Evolutionary conservation across 208 protist genomes (phyloP), one percentile per base, ranked within the genome.

Genomic region (Endotrypanum monterogeii): DNA sequence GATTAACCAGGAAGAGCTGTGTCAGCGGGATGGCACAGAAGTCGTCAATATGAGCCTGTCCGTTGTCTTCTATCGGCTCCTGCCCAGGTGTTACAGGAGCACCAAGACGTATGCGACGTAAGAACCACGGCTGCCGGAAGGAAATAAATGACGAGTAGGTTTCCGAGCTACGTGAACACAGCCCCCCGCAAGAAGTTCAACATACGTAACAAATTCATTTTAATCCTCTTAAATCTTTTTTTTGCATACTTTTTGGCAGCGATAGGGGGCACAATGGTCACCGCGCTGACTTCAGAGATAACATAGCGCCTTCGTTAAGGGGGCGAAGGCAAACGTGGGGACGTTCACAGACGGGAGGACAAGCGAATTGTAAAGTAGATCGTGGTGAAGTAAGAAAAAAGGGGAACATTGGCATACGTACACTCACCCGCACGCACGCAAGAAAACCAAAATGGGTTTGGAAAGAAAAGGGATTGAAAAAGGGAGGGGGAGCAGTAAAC

Each of bases 201-300:
- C 44, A 18, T 37, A n/a, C 54, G n/a, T 51, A 46, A n/a, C 28
- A 54, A 3, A 68, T 32, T 12, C 11, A 28, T 70, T 69, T 56
- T 18, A 48, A 20, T 44, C 50, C 37, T 37, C 32, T n/a, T 20
- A 50, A 20, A 39, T 4, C 20, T 65, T 23, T 35, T 41, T 44
- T 20, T 5, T 6, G 37, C 7, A 32, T 20, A 65, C 25, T 28
- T 46, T 28, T 48, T 25, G 35, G 60, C 16, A 23, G 0, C 18
- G 20, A 48, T 30, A 11, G 37, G 23, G 60, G 60, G 44, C 44
- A 48, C 37, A 48, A 44, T 7, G 32, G 37, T 48, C 51, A 48
- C 60, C 56, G 30, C 35, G 65, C n/a, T n/a, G n/a, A n/a, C n/a
- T n/a, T n/a, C 37, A 39, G 30, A 63, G 20, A 55, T 35, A 65